Evolutionary conservation across 176 grass and related monocot species (phyloP).

Genomic region (Bonia amplexicaulis): DNA sequence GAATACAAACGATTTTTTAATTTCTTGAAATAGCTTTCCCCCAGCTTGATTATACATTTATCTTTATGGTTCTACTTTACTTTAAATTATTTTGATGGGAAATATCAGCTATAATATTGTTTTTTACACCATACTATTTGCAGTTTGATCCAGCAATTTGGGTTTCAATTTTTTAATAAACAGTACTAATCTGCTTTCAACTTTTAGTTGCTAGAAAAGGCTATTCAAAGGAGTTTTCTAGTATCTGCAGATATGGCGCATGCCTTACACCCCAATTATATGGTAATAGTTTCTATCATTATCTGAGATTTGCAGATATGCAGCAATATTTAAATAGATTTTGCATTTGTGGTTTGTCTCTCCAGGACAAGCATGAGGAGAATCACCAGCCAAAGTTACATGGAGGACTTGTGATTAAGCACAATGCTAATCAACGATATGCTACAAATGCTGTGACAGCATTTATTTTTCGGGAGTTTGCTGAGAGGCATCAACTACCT

Average conservation of each 20-base stretch:
- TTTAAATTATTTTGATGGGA: neutral
- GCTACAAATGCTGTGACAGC: conserved; percentile 88
- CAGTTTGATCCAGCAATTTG: conserved; percentile 1
- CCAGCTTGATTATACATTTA: neutral
- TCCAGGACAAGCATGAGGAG: conserved; percentile 95
- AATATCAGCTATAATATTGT: neutral
- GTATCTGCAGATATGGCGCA: conserved; percentile 99
- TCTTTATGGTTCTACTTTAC: neutral
- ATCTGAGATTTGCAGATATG: neutral
- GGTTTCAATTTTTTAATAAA: conserved; percentile 14
- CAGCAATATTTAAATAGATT: conserved; percentile 7
- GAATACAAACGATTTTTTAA: neutral
- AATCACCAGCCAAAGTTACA: conserved; percentile 96
- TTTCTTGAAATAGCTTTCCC: neutral
- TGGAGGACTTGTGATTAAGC: conserved; percentile 93
- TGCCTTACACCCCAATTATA: conserved; percentile 91
- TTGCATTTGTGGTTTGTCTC: conserved; percentile 2
- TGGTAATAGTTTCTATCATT: conserved; percentile 49
- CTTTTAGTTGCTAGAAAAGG: conserved; percentile 71
- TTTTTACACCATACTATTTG: neutral
- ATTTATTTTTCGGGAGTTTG: conserved; percentile 89
- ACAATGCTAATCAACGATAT: conserved; percentile 95
- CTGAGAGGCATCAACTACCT: conserved; percentile 67
- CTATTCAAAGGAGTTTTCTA: conserved; percentile 88
- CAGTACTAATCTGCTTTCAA: conserved; percentile 25